phyloP scores from a whole-genome alignment of 2,329 filamentous ascomycete species.

The Pestalotiopsis sp. region DNA sequence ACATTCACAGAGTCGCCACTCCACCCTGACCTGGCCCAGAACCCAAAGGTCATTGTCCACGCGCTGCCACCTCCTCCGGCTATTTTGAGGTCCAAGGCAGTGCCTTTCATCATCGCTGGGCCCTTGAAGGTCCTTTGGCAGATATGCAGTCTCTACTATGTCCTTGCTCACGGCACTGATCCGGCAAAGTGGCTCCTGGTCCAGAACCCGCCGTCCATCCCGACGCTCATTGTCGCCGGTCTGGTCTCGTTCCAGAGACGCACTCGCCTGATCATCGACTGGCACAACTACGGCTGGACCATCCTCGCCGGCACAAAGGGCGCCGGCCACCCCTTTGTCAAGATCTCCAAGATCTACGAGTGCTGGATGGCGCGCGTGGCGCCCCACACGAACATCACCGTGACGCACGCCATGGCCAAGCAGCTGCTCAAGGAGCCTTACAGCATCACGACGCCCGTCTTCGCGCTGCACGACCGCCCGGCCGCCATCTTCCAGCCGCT shows the following conservation, averaged over 20 bases:
- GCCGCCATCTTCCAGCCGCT: constrained; percentile 80
- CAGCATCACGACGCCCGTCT: constrained; percentile 62
- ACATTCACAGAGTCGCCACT: constrained; percentile 68
- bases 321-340: constrained; percentile 71
- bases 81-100: constrained; percentile 65
- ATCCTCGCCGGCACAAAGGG: constrained; percentile 71
- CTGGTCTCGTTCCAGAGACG: constrained; percentile 75
- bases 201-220: constrained; percentile 94
- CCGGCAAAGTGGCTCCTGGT: constrained; percentile 85
- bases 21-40: constrained; percentile 74
- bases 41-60: constrained; percentile 70
- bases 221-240: constrained; percentile 77
- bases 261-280: constrained; percentile 86
- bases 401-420: constrained; percentile 82
- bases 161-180: constrained; percentile 73
- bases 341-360: constrained; percentile 78
- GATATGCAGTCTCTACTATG: constrained; percentile 67
- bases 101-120: constrained; percentile 77
- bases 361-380: constrained; percentile 68
- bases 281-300: constrained; percentile 98
- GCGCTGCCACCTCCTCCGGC: constrained; percentile 69
- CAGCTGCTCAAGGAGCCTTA: constrained; percentile 70
- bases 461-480: constrained; percentile 84
- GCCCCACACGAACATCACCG: constrained; percentile 75
- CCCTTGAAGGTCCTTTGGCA: constrained; percentile 89